Evolutionary conservation across 1,139 yeast genomes (phyloP).

Genomic region (Pichia sp.): DNA sequence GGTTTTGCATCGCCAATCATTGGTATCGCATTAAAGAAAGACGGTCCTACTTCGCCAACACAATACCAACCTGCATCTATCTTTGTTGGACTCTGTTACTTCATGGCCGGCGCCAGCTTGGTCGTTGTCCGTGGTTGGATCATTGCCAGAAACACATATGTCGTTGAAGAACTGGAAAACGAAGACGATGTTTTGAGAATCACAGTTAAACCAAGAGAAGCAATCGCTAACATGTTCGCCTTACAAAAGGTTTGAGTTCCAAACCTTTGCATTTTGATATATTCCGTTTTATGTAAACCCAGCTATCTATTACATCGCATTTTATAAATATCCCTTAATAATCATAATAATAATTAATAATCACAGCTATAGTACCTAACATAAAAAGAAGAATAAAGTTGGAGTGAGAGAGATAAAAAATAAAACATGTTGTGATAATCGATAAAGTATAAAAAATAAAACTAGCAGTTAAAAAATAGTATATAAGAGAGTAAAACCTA

Average conservation of each 20-base stretch:
- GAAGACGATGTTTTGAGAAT: slow-evolving; percentile 20
- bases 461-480: no score
- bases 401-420: no score
- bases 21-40: slow-evolving; percentile 46
- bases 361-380: no score
- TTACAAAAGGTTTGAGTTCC: neutral
- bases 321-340: no score
- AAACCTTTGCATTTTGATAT: no score
- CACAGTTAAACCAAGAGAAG: slow-evolving; percentile 5
- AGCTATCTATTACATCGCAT: no score
- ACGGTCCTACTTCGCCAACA: slow-evolving; percentile 35
- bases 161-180: slow-evolving; percentile 25
- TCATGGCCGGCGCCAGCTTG: slow-evolving; percentile 41
- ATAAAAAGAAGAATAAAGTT: no score
- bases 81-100: slow-evolving; percentile 51
- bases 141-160: slow-evolving; percentile 42
- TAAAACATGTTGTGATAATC: no score
- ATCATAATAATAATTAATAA: no score
- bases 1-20: slow-evolving; percentile 54
- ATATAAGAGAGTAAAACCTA: no score
- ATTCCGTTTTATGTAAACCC: no score
- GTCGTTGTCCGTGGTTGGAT: slow-evolving; percentile 49
- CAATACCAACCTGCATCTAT: slow-evolving; percentile 50
- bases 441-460: no score
- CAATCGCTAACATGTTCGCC: neutral